Evolutionary conservation across 208 protist genomes (phyloP), one percentile per base, ranked within the genome.

Genomic region (Cochliopodium minus): DNA sequence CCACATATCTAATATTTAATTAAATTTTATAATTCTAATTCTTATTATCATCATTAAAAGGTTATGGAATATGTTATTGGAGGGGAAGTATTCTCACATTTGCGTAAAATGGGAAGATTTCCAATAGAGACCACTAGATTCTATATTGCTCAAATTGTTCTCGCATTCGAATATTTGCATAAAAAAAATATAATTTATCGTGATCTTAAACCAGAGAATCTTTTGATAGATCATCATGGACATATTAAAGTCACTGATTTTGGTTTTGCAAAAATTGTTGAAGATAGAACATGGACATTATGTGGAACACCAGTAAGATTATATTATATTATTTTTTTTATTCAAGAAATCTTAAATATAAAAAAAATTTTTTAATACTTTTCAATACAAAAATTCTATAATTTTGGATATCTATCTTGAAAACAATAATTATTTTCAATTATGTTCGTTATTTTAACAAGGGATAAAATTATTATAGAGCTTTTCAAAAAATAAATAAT

Each of bases 221-320:
- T 87, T 26, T 65, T 88, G 22, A 53, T 88, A 1, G 77, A 85
- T 58, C 54, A 33, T 10, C 26, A 81, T 6, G 88, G 88, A 1
- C 72, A 93, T 57, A 70, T 89, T 23, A 87, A 83, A 35, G 66
- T 94, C 0, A 83, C 78, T 6, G 88, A 94, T 70, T 92, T 93
- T 67, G 88, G 88, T 9, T 86, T 88, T 25, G 70, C 74, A 15
- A 91, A 90, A 51, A 48, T 54, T 26, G 63, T 68, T 36, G 1
- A 39, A 13, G 66, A 82, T 50, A 34, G 77, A 23, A 86, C 79
- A 7, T 83, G 69, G 54, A 87, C 82, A 7, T 64, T 87, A 22
- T 87, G 82, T 60, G 82, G 82, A 9, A 87, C 82, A 5, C 81
- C 81, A 5, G 82, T 11, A 35, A 11, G 10, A 11, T 35, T 11